Conservation (phyloP, 176 grass and related monocot species). For the Hyparrhenia diplandra region DNA sequence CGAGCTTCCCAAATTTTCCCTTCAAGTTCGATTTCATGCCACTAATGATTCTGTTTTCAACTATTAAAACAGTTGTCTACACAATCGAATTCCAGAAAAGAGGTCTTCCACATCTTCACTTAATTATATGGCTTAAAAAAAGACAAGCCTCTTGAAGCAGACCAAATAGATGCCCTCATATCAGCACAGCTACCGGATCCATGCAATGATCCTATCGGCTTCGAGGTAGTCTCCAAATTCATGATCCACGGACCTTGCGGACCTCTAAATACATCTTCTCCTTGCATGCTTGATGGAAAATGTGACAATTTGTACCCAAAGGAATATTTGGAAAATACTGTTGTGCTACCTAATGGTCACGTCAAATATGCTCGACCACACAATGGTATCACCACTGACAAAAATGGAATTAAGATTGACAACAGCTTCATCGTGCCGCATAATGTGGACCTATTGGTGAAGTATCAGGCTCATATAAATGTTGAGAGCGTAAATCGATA, state of each 20-base stretch:
- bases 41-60: no score
- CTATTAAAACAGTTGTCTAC: no score
- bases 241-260: not conserved
- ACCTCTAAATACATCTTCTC: not conserved
- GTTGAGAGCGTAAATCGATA: not conserved
- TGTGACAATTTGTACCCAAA: no score
- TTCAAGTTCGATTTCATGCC: accelerated
- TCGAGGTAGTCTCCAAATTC: not conserved
- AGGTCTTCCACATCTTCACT: no score
- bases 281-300: no score
- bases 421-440: not conserved
- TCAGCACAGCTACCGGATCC: not conserved
- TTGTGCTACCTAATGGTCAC: not conserved
- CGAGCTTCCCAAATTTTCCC: accelerated
- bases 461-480: not conserved
- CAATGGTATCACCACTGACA: not conserved
- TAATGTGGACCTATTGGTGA: not conserved
- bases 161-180: not conserved
- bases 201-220: not conserved
- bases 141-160: no score
- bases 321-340: no score
- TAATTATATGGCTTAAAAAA: no score
- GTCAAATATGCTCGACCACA: not conserved
- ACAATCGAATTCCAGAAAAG: no score
- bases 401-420: not conserved